Evolutionary conservation across 75 land plant genomes (phyloP), one percentile per base, ranked within the genome.

Genomic region (Sequoiadendron giganteum): DNA sequence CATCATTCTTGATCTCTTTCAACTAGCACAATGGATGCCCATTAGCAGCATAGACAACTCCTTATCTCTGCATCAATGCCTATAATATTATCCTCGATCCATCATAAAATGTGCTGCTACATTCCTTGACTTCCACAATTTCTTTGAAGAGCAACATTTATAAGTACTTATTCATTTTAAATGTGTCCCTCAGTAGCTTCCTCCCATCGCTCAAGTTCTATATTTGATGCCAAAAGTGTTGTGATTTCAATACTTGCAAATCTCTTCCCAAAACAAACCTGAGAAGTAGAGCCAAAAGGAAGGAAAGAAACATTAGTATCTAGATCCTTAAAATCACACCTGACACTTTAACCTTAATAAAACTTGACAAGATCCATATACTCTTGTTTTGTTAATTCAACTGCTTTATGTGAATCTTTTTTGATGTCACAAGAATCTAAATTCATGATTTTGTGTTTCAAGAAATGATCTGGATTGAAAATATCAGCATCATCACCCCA

Each of bases 401-500:
- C 5, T 42, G 82, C 82, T 79, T 79, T 79, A 43, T 79, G 82
- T 79, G 47, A 39, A 79, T 79, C 39, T 39, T 48, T 48, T 79
- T 21, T 39, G 21, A 39, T 40, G 21, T 79, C 58, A 11, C n/a
- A 30, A 30, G 85, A 32, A 84, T 84, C 85, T 84, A 34, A 48
- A 48, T n/a, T 52, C 32, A 84, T 1, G 5, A 16, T 16, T 30
- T 84, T 48, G 19, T 13, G 54, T 84, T 30, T 84, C 86, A 93
- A 48, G 86, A 94, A 94, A 70, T 94, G 95, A 36, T 91, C 87
- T 25, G 95, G 95, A 86, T 94, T 93, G 86, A 95, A 95, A 85
- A 89, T 18, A 10, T 83, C 30, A 39, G 95, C 93, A 89, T 95
- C 96, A 70, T 55, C 80, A 3, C 96, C 96, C 96, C 96, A 95